Evolutionary conservation across 139 green algal genomes (phyloP).

Genomic region (Parachlorella kessleri): DNA sequence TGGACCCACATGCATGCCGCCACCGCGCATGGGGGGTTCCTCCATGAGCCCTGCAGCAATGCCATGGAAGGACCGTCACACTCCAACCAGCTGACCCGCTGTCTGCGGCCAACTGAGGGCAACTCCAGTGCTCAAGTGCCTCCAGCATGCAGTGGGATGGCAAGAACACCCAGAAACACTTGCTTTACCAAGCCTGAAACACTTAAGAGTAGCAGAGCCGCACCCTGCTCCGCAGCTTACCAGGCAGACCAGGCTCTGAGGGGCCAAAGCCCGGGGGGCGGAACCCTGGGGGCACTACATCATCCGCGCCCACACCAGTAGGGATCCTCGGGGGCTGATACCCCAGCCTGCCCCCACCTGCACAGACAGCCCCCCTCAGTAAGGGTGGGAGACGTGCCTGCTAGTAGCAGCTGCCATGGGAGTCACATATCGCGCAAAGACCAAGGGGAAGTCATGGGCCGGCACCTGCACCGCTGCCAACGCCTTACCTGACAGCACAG

Average conservation of each 20-base stretch:
- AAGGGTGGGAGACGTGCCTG: too few species aligned
- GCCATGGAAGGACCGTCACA: neutral
- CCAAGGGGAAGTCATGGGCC: too few species aligned
- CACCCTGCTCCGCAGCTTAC: neutral
- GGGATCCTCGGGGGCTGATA: slow-evolving; percentile 3
- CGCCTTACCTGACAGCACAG: too few species aligned
- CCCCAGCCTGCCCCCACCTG: too few species aligned
- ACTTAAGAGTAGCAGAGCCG: neutral
- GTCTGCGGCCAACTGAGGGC: neutral
- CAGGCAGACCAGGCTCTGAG: neutral
- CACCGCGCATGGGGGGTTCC: slow-evolving; percentile 9
- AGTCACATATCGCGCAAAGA: too few species aligned
- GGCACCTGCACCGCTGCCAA: too few species aligned
- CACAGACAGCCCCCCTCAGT: too few species aligned
- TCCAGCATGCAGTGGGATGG: slow-evolving; percentile 4
- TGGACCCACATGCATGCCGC: slow-evolving; percentile 56
- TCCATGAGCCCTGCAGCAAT: slow-evolving; percentile 19
- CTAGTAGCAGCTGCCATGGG: too few species aligned
- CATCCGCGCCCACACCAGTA: slow-evolving; percentile 18
- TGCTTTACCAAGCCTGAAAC: neutral
- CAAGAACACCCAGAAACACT: too few species aligned
- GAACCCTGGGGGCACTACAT: slow-evolving; percentile 38
- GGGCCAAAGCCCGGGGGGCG: slow-evolving; percentile 27
- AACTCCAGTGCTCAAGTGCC: neutral
- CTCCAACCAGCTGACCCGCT: neutral